Evolutionary conservation across 768 basidiomycete genomes (phyloP), one percentile per base, ranked within the genome.

Genomic region (Coprinopsis strossmayeri): DNA sequence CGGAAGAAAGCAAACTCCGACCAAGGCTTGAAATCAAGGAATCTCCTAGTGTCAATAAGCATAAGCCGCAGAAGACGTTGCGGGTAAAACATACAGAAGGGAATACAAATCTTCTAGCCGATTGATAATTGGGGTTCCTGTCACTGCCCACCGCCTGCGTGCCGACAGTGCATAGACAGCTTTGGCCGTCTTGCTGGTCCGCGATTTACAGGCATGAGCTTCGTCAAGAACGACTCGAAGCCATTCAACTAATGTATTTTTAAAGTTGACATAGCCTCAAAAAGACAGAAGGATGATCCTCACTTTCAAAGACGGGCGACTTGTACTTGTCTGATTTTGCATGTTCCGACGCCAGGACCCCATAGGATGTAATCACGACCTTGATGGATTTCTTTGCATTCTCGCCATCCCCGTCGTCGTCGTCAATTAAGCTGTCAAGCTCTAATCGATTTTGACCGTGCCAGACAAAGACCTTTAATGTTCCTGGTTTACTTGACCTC

Each of bases 71-170:
- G 17, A 41, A 17, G 13, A 17, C 23, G 10, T 28, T 35, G 30
- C 17, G 7, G 30, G 3, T 10, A 32, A 23, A 18, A 57, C 76
- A 48, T 42, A 82, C 79, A 89, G 62, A 1, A 98, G 71, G 1
- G 92, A 94, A 59, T 87, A 92, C 13, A 98, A 71, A 58, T 98
- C 95, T 57, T 94, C 90, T 4, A 95, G 72, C 53, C 84, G 82
- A 61, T 98, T 98, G 48, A 96, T 90, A 51, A 98, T 97, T 0
- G 95, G 95, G 3, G 95, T 98, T 11, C 91, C 91, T 11, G 91
- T 95, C 24, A 95, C 81, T 2, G 91, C 91, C 95, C 95, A 98
- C 54, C 87, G 75, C 39, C 90, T 70, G 52, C 82, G 73, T 3
- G 87, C 87, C 18, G 73, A 77, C 9, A 98, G 72, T 3, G 88